Base-by-base conservation (phyloP, 345 rosid species). In the Ricinus communis region DNA sequence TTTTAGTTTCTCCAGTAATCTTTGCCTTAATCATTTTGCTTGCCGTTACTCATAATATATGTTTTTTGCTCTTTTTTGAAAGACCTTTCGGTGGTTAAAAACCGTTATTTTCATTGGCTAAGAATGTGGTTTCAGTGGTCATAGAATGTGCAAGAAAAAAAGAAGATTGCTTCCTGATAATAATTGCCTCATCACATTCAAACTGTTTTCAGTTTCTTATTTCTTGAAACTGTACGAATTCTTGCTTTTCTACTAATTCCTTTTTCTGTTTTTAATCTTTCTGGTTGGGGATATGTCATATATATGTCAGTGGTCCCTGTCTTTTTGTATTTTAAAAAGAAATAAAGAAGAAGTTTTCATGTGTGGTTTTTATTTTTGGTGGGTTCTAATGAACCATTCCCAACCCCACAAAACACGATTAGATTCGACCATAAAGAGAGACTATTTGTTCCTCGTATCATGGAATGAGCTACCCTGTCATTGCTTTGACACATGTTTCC, bases 381-480 rank as follows among this genome's bases (percentile, higher is more conserved):
- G 65, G 50, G 5, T 69, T 65, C 46, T n/a, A n/a, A n/a, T n/a
- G n/a, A 50, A 50, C 43, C 67, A 71, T 74, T 66, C 5, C 60
- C 76, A 38, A 51, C 49, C 64, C 38, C 50, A 62, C 12, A 27
- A 60, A 72, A 52, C 36, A 47, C 25, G 72, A 78, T 77, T 76
- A 66, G 82, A 80, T 83, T 83, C 86, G 70, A 71, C 22, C 43
- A 30, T 59, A 80, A 77, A 77, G 74, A 73, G 76, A 72, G 67
- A 70, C 71, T 40, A 70, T 28, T 40, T 73, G 79, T 68, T 83
- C 84, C 77, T 78, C 71, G 75, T 80, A 76, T 75, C 80, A 72
- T 62, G 72, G 78, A 77, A 71, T 62, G 72, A 77, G 65, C 75
- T 68, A 72, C 28, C 64, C 74, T 51, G 60, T 53, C 78, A 68